These are phyloP conservation scores for Emmonsiellopsis sp. DNA, from an alignment of 2,329 filamentous ascomycete genomes.

Conservation along the genomic window DNA sequence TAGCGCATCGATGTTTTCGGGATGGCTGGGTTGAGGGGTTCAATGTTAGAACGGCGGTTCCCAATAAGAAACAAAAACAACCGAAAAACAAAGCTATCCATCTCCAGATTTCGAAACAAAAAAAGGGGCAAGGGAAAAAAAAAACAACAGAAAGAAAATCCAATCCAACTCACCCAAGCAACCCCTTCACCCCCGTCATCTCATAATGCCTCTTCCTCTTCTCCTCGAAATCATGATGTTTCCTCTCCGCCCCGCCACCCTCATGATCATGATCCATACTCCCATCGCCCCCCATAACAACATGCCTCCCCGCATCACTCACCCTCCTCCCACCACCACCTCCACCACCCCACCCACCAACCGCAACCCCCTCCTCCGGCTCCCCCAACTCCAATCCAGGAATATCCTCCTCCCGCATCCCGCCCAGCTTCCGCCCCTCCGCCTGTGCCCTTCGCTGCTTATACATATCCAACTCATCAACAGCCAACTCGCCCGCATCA, in stretches of 20 bases:
- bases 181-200: constrained; percentile 86
- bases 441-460: constrained; percentile 24
- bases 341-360: no score
- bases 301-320: constrained; percentile 34
- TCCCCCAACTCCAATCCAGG: constrained; percentile 87
- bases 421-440: constrained; percentile 30
- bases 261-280: constrained; percentile 30
- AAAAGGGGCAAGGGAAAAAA: not conserved
- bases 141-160: not conserved
- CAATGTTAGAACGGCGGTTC: no score
- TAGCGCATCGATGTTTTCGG: constrained; percentile 55
- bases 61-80: no score
- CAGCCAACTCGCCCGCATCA: constrained; percentile 62
- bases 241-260: constrained; percentile 69
- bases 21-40: constrained; percentile 38
- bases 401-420: constrained; percentile 63
- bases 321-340: constrained; percentile 23
- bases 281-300: constrained; percentile 32
- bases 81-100: no score
- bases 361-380: constrained; percentile 56
- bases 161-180: constrained; percentile 58
- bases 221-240: constrained; percentile 85
- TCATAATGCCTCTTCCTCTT: constrained; percentile 96
- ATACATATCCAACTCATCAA: constrained; percentile 56
- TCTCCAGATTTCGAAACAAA: no score